Conservation (phyloP, 2,329 filamentous ascomycete genomes). For the Coniella vitis region DNA sequence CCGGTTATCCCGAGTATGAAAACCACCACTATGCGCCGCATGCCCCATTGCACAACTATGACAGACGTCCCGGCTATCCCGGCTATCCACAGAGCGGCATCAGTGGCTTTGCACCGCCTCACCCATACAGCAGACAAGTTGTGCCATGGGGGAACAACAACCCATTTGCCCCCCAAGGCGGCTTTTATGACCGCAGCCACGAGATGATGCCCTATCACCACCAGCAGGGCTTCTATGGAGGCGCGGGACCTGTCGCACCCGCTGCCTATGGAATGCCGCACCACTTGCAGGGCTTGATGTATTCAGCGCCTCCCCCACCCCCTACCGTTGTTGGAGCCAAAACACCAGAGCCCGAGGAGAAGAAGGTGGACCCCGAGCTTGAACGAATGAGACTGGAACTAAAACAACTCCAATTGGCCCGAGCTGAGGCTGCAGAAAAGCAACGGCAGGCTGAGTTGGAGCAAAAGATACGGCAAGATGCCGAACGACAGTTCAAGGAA, state of each 20-base stretch:
- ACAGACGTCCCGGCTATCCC: slow-evolving; percentile 25
- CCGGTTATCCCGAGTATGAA: slow-evolving; percentile 47
- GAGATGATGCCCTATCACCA: slow-evolving; percentile 47
- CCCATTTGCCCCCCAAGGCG: slow-evolving; percentile 36
- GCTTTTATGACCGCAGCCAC: slow-evolving; percentile 35
- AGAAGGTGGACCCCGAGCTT: slow-evolving; percentile 47
- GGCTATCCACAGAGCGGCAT: slow-evolving; percentile 45
- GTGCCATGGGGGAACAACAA: slow-evolving; percentile 38
- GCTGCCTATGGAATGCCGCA: slow-evolving; percentile 23
- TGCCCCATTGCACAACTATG: slow-evolving; percentile 19
- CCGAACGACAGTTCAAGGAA: slow-evolving; percentile 37
- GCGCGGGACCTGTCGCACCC: slow-evolving; percentile 18
- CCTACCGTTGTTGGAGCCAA: slow-evolving; percentile 34
- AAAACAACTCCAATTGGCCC: slow-evolving; percentile 39
- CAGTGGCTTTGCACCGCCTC: slow-evolving; percentile 34
- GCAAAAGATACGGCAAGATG: slow-evolving; percentile 37
- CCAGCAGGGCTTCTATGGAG: slow-evolving; percentile 26
- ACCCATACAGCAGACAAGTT: slow-evolving; percentile 33
- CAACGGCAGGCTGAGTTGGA: slow-evolving; percentile 38
- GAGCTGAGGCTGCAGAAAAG: slow-evolving; percentile 38
- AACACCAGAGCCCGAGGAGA: slow-evolving; percentile 31
- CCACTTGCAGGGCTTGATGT: slow-evolving; percentile 34
- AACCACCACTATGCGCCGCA: slow-evolving; percentile 39
- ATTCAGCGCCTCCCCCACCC: slow-evolving; percentile 34
- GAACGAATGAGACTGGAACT: slow-evolving; percentile 56